Conservation (phyloP, 306 rosid species). For the Trifolium repens region DNA sequence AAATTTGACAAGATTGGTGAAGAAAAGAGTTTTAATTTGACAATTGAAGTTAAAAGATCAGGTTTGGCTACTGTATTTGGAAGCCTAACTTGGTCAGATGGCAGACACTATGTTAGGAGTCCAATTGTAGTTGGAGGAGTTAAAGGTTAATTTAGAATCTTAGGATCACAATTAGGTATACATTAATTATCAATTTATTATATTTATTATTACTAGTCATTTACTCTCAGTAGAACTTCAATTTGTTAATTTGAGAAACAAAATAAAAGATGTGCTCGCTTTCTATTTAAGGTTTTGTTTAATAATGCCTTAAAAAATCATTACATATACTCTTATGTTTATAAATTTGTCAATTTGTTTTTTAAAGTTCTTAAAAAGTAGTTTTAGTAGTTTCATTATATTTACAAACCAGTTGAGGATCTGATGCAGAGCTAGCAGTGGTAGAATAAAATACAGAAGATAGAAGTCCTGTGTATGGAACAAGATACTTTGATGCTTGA, state of each 20-base stretch:
- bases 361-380: too few relatives aligned
- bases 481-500: background rate
- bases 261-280: too few relatives aligned
- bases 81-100: conserved; percentile 61
- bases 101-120: conserved; percentile 66
- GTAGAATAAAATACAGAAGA: background rate
- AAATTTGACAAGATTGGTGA: conserved; percentile 54
- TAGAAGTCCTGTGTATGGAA: background rate
- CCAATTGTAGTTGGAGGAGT: conserved; percentile 55
- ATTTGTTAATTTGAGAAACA: too few relatives aligned
- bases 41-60: conserved; percentile 39
- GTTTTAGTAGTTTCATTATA: too few relatives aligned
- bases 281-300: too few relatives aligned
- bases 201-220: too few relatives aligned
- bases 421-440: background rate
- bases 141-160: conserved; percentile 29
- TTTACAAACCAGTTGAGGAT: background rate
- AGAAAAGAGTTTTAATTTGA: conserved; percentile 63
- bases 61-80: conserved; percentile 49
- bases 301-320: too few relatives aligned
- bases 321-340: too few relatives aligned
- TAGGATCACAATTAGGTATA: too few relatives aligned
- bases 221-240: too few relatives aligned
- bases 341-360: too few relatives aligned
- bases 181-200: too few relatives aligned